Conservation (phyloP, 176 grass and related monocot species). For the Carex littledalei region DNA sequence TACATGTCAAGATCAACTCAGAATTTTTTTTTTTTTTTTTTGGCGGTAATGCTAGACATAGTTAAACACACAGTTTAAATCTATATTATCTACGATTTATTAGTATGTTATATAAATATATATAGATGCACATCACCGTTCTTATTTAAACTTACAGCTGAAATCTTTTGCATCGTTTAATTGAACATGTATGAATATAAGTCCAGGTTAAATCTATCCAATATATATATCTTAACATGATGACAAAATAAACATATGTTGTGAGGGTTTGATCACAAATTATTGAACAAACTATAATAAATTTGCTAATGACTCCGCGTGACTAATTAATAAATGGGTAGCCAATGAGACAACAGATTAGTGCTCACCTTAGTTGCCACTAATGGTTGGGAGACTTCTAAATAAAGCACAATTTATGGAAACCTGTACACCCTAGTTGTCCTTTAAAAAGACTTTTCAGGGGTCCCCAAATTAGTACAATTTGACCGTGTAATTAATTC, state of each 20-base stretch:
- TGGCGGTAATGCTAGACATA: too few species aligned
- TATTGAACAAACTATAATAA: background rate
- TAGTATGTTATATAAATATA: too few species aligned
- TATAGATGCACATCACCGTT: too few species aligned
- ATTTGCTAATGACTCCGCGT: background rate
- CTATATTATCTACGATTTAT: too few species aligned
- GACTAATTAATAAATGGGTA: background rate
- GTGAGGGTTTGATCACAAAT: background rate
- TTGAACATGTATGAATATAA: background rate
- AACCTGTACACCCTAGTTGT: background rate
- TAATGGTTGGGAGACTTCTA: background rate
- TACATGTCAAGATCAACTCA: too few species aligned
- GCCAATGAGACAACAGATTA: constrained; percentile 5
- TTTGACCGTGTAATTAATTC: too few species aligned
- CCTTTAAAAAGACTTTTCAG: too few species aligned
- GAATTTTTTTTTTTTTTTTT: too few species aligned
- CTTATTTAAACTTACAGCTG: background rate
- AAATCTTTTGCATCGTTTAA: background rate
- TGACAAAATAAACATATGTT: background rate
- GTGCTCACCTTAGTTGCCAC: background rate
- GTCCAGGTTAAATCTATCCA: background rate
- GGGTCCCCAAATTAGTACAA: background rate
- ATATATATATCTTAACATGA: background rate
- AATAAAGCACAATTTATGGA: background rate
- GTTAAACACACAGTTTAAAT: too few species aligned